Percentiles rank a stretch among this genome's conserved stretches.
phyloP scores from a whole-genome alignment of 495 filamentous ascomycete genomes.

The Lentithecium fluviatile region DNA sequence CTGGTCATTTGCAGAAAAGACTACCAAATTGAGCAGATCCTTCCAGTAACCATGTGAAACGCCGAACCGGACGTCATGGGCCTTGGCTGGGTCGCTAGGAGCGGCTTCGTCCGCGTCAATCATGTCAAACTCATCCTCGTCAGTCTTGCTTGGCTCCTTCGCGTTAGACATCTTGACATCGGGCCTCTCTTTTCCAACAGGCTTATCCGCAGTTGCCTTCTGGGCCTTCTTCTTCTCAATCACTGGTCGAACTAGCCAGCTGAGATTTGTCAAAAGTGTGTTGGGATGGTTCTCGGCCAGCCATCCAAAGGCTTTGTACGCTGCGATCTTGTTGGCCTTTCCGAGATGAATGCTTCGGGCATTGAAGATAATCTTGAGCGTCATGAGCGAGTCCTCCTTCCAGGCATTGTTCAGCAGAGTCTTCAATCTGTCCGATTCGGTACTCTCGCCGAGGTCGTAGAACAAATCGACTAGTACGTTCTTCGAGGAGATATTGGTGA shows the following conservation, averaged over 20 bases:
- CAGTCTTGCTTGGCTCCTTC: constrained; percentile 14
- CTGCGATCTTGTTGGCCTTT: constrained; percentile 42
- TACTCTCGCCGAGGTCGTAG: constrained; percentile 44
- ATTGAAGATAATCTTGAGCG: constrained; percentile 54
- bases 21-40: constrained; percentile 51
- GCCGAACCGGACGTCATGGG: constrained; percentile 45
- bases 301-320: constrained; percentile 52
- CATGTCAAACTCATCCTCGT: constrained; percentile 39
- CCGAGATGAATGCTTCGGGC: constrained; percentile 53
- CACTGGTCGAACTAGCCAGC: constrained; percentile 49
- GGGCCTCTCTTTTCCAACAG: too few relatives aligned
- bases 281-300: constrained; percentile 47
- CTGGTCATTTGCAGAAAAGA: constrained; percentile 43
- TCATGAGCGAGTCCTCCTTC: constrained; percentile 44
- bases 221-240: constrained; percentile 49
- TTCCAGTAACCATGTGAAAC: constrained; percentile 54
- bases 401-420: constrained; percentile 46
- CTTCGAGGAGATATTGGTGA: constrained; percentile 45
- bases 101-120: constrained; percentile 29
- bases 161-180: constrained; percentile 21
- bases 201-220: constrained; percentile 27
- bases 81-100: constrained; percentile 13
- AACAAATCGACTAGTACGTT: constrained; percentile 48
- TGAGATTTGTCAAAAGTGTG: constrained; percentile 47
- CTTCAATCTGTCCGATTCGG: constrained; percentile 36